Evolutionary conservation across 306 rosid genomes (phyloP), one percentile per base, ranked within the genome.

Genomic region (Lathyrus oleraceus): DNA sequence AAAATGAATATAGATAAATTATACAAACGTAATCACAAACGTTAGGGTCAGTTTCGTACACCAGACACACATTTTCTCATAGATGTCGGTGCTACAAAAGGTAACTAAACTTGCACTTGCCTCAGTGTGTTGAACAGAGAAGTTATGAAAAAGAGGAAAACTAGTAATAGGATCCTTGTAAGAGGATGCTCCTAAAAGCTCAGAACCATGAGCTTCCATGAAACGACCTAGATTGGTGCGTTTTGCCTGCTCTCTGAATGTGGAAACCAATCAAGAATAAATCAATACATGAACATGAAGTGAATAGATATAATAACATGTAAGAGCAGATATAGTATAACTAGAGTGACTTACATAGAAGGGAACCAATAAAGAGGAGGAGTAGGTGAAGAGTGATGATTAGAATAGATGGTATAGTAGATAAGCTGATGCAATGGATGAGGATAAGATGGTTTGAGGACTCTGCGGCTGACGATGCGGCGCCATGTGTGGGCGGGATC

Each of bases 281-380:
- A 72, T 14, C 43, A 8, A 4, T 2, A 42, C 7, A 54, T 21
- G 53, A 53, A 69, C 0, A 20, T 30, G 54, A 48, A 48, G 25
- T 8, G 9, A 16, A 16, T 5, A 5, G 12, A 17, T 3, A 10
- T 58, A 28, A 10, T 17, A 5, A 16, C 0, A 20, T 35, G 39
- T 35, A 35, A 35, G 10, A 35, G 39, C 2, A 35, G 39, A 35
- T 35, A 35, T 6, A 7, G 39, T 35, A 7, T 17, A 20, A 39
- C 8, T 0, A 14, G 9, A 52, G 14, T 7, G 7, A 65, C 75
- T 60, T 83, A 94, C 97, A 75, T 65, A 43, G 92, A 87, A 80
- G 98, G 97, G 76, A 88, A 88, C 88, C 92, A 91, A 56, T 90
- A 87, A 16, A 54, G 88, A 16, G 96, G 95, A 12, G 61, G 61